These are phyloP conservation scores for Forsythia viridissima DNA, from an alignment of 257 asterid genomes.

Conservation along the genomic window DNA sequence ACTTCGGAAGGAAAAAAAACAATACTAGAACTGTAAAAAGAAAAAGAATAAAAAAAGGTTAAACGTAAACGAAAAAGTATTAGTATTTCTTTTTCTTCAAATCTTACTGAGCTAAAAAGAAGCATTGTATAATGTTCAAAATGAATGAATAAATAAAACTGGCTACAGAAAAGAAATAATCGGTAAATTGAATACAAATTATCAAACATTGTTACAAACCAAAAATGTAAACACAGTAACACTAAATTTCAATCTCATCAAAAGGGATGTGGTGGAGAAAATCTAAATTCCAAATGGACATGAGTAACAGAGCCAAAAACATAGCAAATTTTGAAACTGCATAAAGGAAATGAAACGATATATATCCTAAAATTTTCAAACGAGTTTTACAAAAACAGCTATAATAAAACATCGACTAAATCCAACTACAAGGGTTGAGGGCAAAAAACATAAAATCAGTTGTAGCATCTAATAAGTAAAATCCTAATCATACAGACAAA, in stretches of 20 bases:
- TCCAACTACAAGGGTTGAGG: not conserved
- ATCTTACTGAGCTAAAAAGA: not conserved
- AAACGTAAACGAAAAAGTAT: too few relatives aligned
- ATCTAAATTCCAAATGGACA: not conserved
- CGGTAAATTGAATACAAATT: not conserved
- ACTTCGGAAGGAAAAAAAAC: too few relatives aligned
- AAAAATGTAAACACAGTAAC: not conserved
- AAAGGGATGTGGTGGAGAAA: not conserved
- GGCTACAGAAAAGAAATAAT: not conserved
- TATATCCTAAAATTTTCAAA: not conserved
- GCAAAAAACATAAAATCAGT: not conserved
- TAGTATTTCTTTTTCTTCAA: not conserved
- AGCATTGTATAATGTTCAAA: not conserved
- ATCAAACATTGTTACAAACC: not conserved
- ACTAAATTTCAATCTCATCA: not conserved
- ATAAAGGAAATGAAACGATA: not conserved
- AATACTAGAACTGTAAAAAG: too few relatives aligned
- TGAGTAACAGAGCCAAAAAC: not conserved
- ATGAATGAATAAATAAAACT: not conserved
- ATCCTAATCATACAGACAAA: conserved; percentile 10
- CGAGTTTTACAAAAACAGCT: not conserved
- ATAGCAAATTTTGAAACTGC: not conserved
- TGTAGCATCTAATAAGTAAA: conserved; percentile 22
- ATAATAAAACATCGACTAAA: not conserved
- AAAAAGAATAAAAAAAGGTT: too few relatives aligned